These are phyloP conservation scores for Agarophyton chilense DNA, from an alignment of 23 red algal species.

Conservation along the genomic window DNA sequence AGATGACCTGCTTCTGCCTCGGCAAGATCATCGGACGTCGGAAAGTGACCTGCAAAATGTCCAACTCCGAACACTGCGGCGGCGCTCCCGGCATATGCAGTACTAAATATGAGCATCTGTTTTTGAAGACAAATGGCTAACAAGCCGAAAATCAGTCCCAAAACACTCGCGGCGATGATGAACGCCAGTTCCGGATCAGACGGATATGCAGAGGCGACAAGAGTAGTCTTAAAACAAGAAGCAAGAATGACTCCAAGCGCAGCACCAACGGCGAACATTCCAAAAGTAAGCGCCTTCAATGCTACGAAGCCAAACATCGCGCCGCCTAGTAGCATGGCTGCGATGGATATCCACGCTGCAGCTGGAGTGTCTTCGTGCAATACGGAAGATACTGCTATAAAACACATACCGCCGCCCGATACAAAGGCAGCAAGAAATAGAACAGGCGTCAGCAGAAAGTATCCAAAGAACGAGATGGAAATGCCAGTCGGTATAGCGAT, in stretches of 20 bases:
- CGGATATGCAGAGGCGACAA: conserved; percentile 32
- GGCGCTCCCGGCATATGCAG: conserved; percentile 49
- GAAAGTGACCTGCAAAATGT: conserved; percentile 65
- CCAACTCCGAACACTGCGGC: conserved; percentile 54
- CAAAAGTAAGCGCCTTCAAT: conserved; percentile 30
- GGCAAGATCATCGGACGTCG: conserved; percentile 32
- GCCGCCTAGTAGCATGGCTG: conserved; percentile 61
- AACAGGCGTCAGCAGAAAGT: conserved; percentile 62
- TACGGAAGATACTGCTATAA: conserved; percentile 40
- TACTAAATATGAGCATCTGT: conserved; percentile 72
- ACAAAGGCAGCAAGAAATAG: conserved; percentile 60
- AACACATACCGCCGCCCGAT: conserved; percentile 56
- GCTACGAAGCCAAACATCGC: conserved; percentile 66
- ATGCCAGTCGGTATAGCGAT: conserved; percentile 47
- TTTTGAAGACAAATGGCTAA: conserved; percentile 56
- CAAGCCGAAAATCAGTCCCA: conserved; percentile 39
- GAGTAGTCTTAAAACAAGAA: conserved; percentile 39
- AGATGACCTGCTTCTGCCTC: conserved; percentile 43
- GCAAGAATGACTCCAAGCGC: conserved; percentile 53
- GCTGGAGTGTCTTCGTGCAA: conserved; percentile 40
- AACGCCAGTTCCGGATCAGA: conserved; percentile 28
- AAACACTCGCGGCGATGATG: not conserved
- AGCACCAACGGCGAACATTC: conserved; percentile 70
- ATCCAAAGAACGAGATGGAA: conserved; percentile 57
- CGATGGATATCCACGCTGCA: conserved; percentile 53